A percentile compares a stretch with the other conserved stretches of the same genome.
Conservation (phyloP, 371 early-diverging fungal species). For the Mucor plumbeus region DNA sequence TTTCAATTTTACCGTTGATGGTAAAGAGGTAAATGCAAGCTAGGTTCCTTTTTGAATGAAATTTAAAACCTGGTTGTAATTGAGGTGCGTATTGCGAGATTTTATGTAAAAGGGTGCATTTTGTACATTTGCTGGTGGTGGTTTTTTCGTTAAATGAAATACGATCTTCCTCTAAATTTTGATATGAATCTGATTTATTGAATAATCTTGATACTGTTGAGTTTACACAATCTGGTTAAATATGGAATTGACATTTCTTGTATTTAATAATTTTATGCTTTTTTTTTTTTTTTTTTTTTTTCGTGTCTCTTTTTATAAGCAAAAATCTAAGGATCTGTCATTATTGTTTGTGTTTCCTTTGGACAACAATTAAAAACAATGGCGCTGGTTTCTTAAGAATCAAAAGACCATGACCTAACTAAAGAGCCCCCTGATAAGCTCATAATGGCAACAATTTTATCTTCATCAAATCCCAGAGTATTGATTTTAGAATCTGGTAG, state of each 20-base stretch:
- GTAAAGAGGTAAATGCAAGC: not conserved
- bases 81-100: not conserved
- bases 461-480: conserved; percentile 41
- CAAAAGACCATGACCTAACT: conserved; percentile 37
- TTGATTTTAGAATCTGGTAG: conserved; percentile 28
- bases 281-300: too few relatives aligned
- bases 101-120: not conserved
- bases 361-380: not conserved
- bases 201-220: too few relatives aligned
- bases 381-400: not conserved
- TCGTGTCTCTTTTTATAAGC: not conserved
- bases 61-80: not conserved
- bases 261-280: too few relatives aligned
- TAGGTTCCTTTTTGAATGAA: not conserved
- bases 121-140: not conserved
- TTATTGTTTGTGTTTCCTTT: too few relatives aligned
- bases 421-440: not conserved
- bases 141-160: not conserved
- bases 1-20: not conserved
- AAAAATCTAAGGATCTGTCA: not conserved
- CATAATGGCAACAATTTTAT: conserved; percentile 40
- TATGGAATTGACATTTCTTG: too few relatives aligned
- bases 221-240: too few relatives aligned
- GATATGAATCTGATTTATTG: not conserved
- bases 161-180: not conserved